Evolutionary conservation across 2,329 filamentous ascomycete genomes (phyloP), one percentile per base, ranked within the genome.

Genomic region (Apiospora aurea): DNA sequence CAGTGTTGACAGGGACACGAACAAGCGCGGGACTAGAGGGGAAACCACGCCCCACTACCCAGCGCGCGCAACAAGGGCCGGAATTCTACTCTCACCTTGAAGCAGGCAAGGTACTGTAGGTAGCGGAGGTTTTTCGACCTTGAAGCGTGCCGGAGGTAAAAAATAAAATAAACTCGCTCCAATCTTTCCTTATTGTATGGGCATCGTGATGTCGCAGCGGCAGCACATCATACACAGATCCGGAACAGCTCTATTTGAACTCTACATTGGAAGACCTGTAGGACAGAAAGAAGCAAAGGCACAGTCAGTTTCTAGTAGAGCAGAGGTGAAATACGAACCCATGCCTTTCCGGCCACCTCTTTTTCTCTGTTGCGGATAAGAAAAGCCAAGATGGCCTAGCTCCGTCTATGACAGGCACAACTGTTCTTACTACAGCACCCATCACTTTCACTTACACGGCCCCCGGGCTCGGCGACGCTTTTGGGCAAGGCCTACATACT

Each of bases 1-100:
- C 57, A 11, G 57, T 64, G 34, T 64, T 41, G n/a, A 64, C 57
- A 64, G 57, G 57, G 57, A 64, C 57, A 64, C 57, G 57, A 64
- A 10, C 57, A 64, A 64, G 57, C 57, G 57, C 57, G 57, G 57
- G 34, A 64, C 57, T 64, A 64, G 34, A 64, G 34, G 57, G 34
- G 57, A 21, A 18, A 41, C 34, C 57, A 64, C n/a, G 34, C 57
- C 57, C 57, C 57, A 64, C 57, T 41, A 64, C 57, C 57, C 21
- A 41, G 29, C 11, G 18, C 51, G 51, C 51, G 51, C 51, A 57
- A 57, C 51, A 57, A 57, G 51, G 51, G 51, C 51, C 26, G 51
- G 51, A 57, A 57, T 64, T 18, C 57, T n/a, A 41, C 57, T 41
- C 41, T 64, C 34, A 41, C 57, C 29, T 38, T 64, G 57, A 38